Base-by-base conservation (phyloP, 169 alveolate genomes). In the Babesia caballi region DNA sequence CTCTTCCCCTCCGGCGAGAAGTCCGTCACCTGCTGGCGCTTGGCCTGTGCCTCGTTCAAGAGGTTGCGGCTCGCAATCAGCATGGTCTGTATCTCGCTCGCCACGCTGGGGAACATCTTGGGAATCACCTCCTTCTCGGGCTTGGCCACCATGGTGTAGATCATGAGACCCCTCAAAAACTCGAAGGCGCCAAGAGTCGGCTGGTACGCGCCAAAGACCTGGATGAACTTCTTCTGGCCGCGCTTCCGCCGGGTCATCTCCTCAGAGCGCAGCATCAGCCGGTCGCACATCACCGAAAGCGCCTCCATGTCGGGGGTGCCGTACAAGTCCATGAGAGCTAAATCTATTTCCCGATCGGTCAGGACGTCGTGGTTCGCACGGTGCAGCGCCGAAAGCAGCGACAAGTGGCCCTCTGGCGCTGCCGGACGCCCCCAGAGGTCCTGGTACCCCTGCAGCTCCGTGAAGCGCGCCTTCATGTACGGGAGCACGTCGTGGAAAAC, bases 61-160 rank as follows among this genome's bases (percentile, higher is more conserved):
- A 50, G 4, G 8, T 19, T 14, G 14, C 9, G 51, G 50, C 49
- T 42, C 21, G 84, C 68, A 15, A 74, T 25, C 41, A 74, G 51
- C 38, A 74, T 40, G 30, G 61, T 19, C 30, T 74, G 77, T 2
- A 74, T n/a, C 19, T n/a, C 32, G 19, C 49, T 40, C 9, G 19
- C 47, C 30, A 27, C 33, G 47, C 15, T 38, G 30, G 65, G 61
- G 40, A 74, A 61, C 25, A 38, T 17, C 46, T 54, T 41, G 30
- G 32, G 46, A 2, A 66, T 59, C 28, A 12, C 35, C 33, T 46
- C 28, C 54, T 23, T 51, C 36, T 44, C 61, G 46, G 27, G 8
- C 32, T 46, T 66, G 12, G 63, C 84, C 60, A 59, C 41, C 52
- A 60, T 44, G 35, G 46, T 30, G 60, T 41, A 74, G 25, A 63